phyloP scores from a whole-genome alignment of 495 filamentous ascomycete species.

The Neurospora terricola region DNA sequence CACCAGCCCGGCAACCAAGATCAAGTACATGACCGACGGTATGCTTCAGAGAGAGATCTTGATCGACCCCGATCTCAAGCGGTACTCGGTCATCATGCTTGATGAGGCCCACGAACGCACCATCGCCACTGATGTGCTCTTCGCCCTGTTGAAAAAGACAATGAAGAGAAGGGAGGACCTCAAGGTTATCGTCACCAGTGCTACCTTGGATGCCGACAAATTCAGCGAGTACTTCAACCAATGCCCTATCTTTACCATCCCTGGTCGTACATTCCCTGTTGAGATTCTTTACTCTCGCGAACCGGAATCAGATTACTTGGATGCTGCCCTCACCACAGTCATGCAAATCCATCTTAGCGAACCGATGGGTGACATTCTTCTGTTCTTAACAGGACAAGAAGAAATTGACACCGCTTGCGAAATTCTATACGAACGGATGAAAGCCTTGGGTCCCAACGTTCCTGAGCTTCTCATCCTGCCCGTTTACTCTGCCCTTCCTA shows the following conservation, averaged over 20 bases:
- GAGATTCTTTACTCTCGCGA: constrained; percentile 91
- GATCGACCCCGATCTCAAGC: constrained; percentile 73
- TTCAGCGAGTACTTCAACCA: constrained; percentile 93
- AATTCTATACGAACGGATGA: constrained; percentile 92
- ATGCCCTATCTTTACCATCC: constrained; percentile 92
- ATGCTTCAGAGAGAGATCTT: constrained; percentile 95
- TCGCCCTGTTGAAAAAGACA: constrained; percentile 90
- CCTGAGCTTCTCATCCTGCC: constrained; percentile 89
- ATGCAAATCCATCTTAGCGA: constrained; percentile 98
- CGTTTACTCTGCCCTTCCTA: constrained; percentile 86
- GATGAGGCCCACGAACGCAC: constrained; percentile 98
- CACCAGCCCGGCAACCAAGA: constrained; percentile 79
- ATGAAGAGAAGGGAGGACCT: constrained; percentile 77
- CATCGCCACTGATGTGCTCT: constrained; percentile 91
- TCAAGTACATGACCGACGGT: constrained; percentile 99
- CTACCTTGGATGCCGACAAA: constrained; percentile 94
- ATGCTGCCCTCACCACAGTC: constrained; percentile 88
- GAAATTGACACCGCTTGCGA: constrained; percentile 96
- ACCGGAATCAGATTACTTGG: constrained; percentile 92
- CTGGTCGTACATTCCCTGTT: constrained; percentile 88
- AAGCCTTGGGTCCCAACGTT: constrained; percentile 79
- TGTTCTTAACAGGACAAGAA: constrained; percentile 95
- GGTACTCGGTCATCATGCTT: constrained; percentile 94
- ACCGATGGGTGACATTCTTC: constrained; percentile 79
- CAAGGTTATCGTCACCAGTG: constrained; percentile 90